Percentiles rank a stretch among this genome's conserved stretches.
These are phyloP conservation scores for Austroboletus festivus DNA, from an alignment of 768 basidiomycete species.

Conservation along the genomic window DNA sequence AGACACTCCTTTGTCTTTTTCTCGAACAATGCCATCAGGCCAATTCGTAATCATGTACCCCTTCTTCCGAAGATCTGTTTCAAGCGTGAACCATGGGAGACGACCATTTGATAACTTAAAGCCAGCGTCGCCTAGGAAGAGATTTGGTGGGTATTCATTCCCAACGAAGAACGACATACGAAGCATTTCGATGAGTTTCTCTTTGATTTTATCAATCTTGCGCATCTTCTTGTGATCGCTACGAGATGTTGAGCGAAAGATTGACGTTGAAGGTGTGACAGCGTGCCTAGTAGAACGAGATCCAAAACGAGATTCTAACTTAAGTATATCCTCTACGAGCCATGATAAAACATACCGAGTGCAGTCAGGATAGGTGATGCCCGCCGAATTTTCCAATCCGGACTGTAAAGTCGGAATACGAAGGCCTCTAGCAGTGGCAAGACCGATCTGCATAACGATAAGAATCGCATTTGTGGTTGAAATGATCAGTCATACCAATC, in stretches of 20 bases:
- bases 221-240: neutral
- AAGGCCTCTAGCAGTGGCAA: neutral
- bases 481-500: neutral
- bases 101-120: constrained; percentile 3
- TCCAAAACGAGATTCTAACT: neutral
- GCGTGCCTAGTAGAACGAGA: neutral
- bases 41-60: constrained; percentile 8
- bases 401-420: neutral
- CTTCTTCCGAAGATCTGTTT: neutral
- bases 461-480: too few species aligned
- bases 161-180: constrained; percentile 1
- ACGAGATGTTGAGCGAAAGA: neutral
- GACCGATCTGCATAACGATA: neutral
- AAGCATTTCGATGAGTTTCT: constrained; percentile 5
- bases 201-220: constrained; percentile 5
- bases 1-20: constrained; percentile 6
- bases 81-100: constrained; percentile 13
- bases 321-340: neutral
- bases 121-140: constrained; percentile 1
- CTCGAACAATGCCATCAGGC: constrained; percentile 3
- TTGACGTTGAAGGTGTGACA: neutral
- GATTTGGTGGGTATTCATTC: accelerated
- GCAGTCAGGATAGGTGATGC: too few species aligned
- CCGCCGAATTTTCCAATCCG: neutral
- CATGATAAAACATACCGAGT: too few species aligned